Conservation (phyloP, 2,329 filamentous ascomycete genomes). For the Rhynchosporium secalis region DNA sequence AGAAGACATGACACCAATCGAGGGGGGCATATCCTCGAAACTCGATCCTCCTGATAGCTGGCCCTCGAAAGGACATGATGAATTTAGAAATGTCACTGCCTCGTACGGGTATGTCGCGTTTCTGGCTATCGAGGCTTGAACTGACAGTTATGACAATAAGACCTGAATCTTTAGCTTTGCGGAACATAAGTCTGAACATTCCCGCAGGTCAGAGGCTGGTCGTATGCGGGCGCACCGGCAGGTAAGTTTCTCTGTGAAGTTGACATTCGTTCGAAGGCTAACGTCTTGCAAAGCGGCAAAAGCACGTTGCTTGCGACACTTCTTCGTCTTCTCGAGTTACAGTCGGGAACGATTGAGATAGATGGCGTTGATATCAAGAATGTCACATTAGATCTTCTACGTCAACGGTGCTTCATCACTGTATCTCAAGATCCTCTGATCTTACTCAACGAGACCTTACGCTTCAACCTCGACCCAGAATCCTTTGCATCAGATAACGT, state of each 20-base stretch:
- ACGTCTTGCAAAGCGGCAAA: slow-evolving; percentile 39
- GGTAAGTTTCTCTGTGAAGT: slow-evolving; percentile 26
- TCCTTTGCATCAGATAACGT: slow-evolving; percentile 27
- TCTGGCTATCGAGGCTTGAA: slow-evolving; percentile 37
- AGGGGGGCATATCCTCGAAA: slow-evolving; percentile 33
- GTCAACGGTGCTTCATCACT: slow-evolving; percentile 43
- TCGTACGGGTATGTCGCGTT: slow-evolving; percentile 39
- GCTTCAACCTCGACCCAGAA: slow-evolving; percentile 39
- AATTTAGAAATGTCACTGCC: slow-evolving; percentile 38
- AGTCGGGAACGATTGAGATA: slow-evolving; percentile 44
- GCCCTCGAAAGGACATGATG: slow-evolving; percentile 40
- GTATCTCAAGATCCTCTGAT: slow-evolving; percentile 46
- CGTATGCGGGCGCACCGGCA: slow-evolving; percentile 56
- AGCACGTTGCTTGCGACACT: slow-evolving; percentile 48
- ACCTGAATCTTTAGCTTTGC: slow-evolving; percentile 19
- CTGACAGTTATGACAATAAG: slow-evolving; percentile 43
- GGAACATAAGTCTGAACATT: slow-evolving; percentile 47
- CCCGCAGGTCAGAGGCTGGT: slow-evolving; percentile 50
- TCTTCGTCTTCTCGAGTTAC: slow-evolving; percentile 49
- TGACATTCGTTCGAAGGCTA: background rate
- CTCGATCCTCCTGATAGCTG: slow-evolving; percentile 34
- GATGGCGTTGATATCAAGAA: slow-evolving; percentile 46
- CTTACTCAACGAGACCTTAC: slow-evolving; percentile 38
- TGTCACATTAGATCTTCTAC: slow-evolving; percentile 40
- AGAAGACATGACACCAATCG: slow-evolving; percentile 44